These are phyloP conservation scores for Aegilops longissima DNA, from an alignment of 176 grass and related monocot species.

Conservation along the genomic window DNA sequence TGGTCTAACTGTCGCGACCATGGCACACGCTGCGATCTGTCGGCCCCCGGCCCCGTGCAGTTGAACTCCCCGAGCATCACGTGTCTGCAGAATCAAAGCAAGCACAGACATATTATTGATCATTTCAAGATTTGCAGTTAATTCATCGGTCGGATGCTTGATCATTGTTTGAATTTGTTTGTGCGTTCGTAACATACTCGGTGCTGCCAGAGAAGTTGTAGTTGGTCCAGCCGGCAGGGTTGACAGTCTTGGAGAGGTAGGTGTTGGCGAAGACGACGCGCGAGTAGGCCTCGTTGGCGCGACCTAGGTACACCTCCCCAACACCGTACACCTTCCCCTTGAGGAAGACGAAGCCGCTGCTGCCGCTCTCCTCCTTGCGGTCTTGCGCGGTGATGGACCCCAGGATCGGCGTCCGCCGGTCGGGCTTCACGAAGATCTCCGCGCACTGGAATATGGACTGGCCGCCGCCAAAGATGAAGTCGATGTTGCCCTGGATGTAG, in stretches of 20 bases:
- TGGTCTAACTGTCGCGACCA: constrained; percentile 47
- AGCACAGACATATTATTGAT: neutral
- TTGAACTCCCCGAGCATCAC: constrained; percentile 65
- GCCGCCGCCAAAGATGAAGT: constrained; percentile 91
- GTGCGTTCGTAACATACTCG: constrained; percentile 28
- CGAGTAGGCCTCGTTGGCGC: constrained; percentile 57
- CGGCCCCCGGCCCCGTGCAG: constrained; percentile 68
- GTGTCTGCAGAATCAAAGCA: constrained; percentile 27
- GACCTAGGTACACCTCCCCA: constrained; percentile 68
- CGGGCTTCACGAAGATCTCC: constrained; percentile 87
- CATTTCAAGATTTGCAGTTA: neutral
- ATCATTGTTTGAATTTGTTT: neutral
- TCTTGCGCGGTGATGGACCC: constrained; percentile 75
- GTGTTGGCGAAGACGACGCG: constrained; percentile 69
- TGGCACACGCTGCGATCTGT: constrained; percentile 24
- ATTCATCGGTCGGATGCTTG: neutral
- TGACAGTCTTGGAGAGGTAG: constrained; percentile 77
- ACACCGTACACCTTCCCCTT: constrained; percentile 88
- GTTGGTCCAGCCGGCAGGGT: constrained; percentile 52
- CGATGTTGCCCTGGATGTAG: constrained; percentile 98
- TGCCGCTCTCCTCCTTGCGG: constrained; percentile 42
- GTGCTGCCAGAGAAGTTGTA: constrained; percentile 55
- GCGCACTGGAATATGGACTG: constrained; percentile 90
- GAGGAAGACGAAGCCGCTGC: constrained; percentile 85
- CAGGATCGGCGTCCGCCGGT: constrained; percentile 61